Conservation (phyloP, 2,329 filamentous ascomycete species). For the Trichoderma cornu-damae region DNA sequence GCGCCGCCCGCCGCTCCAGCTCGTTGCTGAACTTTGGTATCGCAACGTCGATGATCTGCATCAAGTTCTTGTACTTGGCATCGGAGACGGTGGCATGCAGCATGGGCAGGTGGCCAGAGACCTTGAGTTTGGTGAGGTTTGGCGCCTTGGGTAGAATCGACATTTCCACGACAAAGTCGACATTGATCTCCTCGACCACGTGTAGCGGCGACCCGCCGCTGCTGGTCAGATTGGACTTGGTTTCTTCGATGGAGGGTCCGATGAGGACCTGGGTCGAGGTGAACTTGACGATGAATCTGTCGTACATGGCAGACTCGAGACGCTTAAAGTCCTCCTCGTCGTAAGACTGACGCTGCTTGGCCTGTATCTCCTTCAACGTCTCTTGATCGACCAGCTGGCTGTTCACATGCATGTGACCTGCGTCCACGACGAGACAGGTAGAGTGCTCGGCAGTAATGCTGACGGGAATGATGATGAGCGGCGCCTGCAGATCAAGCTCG, state of each 20-base stretch:
- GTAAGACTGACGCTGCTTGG: slow-evolving; percentile 82
- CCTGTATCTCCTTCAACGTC: slow-evolving; percentile 84
- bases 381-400: slow-evolving; percentile 89
- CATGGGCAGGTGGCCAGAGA: slow-evolving; percentile 87
- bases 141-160: slow-evolving; percentile 96
- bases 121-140: slow-evolving; percentile 83
- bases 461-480: slow-evolving; percentile 92
- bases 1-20: neutral
- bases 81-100: slow-evolving; percentile 91
- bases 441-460: slow-evolving; percentile 77
- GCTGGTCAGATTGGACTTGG: slow-evolving; percentile 71
- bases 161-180: slow-evolving; percentile 92
- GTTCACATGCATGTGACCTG: slow-evolving; percentile 89
- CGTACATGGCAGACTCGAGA: slow-evolving; percentile 92
- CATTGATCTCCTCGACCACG: slow-evolving; percentile 93
- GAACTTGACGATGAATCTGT: slow-evolving; percentile 89
- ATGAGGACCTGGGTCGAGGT: slow-evolving; percentile 94
- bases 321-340: slow-evolving; percentile 83
- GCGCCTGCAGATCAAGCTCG: slow-evolving; percentile 89
- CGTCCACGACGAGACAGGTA: slow-evolving; percentile 89
- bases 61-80: slow-evolving; percentile 91
- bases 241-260: slow-evolving; percentile 85
- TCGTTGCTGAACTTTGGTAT: slow-evolving; percentile 70
- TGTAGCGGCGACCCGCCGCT: slow-evolving; percentile 69
- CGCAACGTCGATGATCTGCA: slow-evolving; percentile 93